Conservation (phyloP, 2,329 filamentous ascomycete species). For the Cladosporium sp. region DNA sequence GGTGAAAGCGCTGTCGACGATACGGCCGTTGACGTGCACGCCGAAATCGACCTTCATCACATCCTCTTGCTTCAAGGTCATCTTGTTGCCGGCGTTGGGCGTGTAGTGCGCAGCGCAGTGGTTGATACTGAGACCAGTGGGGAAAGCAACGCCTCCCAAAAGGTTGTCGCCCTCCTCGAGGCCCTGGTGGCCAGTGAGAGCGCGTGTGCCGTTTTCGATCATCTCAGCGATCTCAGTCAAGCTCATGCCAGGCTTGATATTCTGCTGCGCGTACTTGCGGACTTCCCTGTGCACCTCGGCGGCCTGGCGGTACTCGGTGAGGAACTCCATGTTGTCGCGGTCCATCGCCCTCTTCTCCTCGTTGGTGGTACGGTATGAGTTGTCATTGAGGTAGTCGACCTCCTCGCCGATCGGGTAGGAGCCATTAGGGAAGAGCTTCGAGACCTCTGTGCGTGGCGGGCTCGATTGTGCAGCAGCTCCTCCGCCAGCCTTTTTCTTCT, state of each 20-base stretch:
- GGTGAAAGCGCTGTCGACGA: slow-evolving; percentile 81
- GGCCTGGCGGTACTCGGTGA: slow-evolving; percentile 58
- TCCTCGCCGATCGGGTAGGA: slow-evolving; percentile 52
- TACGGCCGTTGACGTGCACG: slow-evolving; percentile 77
- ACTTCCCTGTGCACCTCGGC: slow-evolving; percentile 60
- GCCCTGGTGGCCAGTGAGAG: slow-evolving; percentile 54
- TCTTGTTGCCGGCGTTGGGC: slow-evolving; percentile 63
- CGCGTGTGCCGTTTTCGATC: slow-evolving; percentile 58
- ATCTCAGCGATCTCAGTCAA: slow-evolving; percentile 54
- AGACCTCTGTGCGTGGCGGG: slow-evolving; percentile 51
- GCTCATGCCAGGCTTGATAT: slow-evolving; percentile 53
- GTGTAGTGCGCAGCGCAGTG: slow-evolving; percentile 59
- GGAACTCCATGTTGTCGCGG: slow-evolving; percentile 51
- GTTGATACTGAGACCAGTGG: slow-evolving; percentile 58
- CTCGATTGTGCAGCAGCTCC: slow-evolving; percentile 45
- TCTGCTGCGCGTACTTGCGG: slow-evolving; percentile 52
- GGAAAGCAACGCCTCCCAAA: slow-evolving; percentile 58
- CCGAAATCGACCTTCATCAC: slow-evolving; percentile 84
- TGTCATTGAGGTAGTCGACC: slow-evolving; percentile 49
- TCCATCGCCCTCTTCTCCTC: slow-evolving; percentile 51
- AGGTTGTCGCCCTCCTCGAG: slow-evolving; percentile 55
- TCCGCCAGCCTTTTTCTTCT: slow-evolving; percentile 37
- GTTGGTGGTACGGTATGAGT: slow-evolving; percentile 49
- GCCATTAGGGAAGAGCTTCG: slow-evolving; percentile 48
- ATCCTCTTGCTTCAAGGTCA: slow-evolving; percentile 71